Evolutionary conservation across 352 stramenopile genomes (phyloP).

Genomic region (Elongisporangium undulatum): DNA sequence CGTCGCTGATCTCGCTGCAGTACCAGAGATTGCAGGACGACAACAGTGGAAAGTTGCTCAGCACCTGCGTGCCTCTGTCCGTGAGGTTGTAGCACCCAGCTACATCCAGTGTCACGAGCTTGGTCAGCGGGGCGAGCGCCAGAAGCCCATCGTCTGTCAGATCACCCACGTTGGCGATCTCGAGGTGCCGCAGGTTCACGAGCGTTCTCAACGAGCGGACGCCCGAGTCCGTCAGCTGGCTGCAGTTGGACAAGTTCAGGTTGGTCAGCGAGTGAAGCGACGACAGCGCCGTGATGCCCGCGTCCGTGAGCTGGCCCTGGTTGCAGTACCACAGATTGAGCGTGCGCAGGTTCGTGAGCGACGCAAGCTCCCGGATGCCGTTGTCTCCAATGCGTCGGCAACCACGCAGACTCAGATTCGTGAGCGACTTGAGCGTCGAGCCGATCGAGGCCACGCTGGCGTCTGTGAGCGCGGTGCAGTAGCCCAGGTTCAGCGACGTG

Average conservation of each 20-base stretch:
- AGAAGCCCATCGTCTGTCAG: constrained; percentile 56
- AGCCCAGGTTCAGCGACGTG: constrained; percentile 65
- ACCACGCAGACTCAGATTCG: constrained; percentile 53
- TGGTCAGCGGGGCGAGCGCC: constrained; percentile 41
- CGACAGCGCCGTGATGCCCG: constrained; percentile 40
- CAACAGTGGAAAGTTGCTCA: constrained; percentile 47
- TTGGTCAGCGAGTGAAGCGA: constrained; percentile 52
- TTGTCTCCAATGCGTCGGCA: constrained; percentile 54
- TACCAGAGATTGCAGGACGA: constrained; percentile 79
- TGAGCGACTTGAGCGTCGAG: constrained; percentile 28
- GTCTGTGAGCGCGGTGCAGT: constrained; percentile 74
- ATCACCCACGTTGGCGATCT: constrained; percentile 76
- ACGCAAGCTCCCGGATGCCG: constrained; percentile 38
- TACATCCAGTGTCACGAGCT: constrained; percentile 61
- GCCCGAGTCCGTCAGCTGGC: constrained; percentile 61
- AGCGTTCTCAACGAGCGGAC: constrained; percentile 40
- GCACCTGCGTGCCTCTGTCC: constrained; percentile 52
- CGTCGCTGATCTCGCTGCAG: constrained; percentile 71
- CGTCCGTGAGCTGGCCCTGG: constrained; percentile 69
- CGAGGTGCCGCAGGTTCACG: constrained; percentile 59
- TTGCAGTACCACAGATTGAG: constrained; percentile 84
- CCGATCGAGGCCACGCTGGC: constrained; percentile 42
- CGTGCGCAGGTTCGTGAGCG: constrained; percentile 31
- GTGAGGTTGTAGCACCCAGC: constrained; percentile 82
- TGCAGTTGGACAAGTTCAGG: constrained; percentile 79